Evolutionary conservation across 2,329 filamentous ascomycete genomes (phyloP), one percentile per base, ranked within the genome.

Genomic region (Cladosporium sp.): DNA sequence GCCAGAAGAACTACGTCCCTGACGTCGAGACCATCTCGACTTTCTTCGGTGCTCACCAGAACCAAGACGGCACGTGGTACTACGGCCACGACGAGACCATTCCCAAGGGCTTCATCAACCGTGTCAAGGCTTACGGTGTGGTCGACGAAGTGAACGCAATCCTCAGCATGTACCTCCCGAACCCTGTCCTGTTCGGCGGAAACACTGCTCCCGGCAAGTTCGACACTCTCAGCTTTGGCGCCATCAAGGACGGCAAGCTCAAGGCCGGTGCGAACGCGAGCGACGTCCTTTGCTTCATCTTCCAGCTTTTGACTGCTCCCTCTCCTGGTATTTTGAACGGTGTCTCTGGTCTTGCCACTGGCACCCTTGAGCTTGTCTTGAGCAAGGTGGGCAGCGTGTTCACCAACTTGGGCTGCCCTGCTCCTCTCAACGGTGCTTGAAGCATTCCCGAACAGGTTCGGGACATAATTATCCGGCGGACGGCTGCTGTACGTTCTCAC

Each of bases 161-260:
- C 8, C n/a, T 63, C 32, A 63, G 32, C 4, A 70, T 74, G 69
- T 81, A 81, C 61, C 62, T 75, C 34, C 67, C 75, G 67, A 73
- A 79, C 64, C 79, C 79, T 1, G 78, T 80, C n/a, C 69, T 77
- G 0, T 80, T 81, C 57, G 79, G 80, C 43, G 79, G 79, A 25
- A 77, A 77, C 36, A 76, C 76, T 7, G 78, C 75, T 23, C 73
- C 71, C n/a, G 76, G 76, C 26, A 74, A 74, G 13, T 80, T 81
- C 65, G 67, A 78, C 57, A 70, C 71, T 1, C 60, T 80, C 21
- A 72, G 72, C 48, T 79, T 77, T 49, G 73, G 72, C 16, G 66
- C 71, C 34, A 78, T 80, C 49, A 53, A 69, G 60, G 70, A 79
- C 43, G 78, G 79, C 13, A 77, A 72, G 60, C 63, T 79, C 7